Evolutionary conservation across 169 alveolate species (phyloP).

Genomic region (Plasmodium berghei): DNA sequence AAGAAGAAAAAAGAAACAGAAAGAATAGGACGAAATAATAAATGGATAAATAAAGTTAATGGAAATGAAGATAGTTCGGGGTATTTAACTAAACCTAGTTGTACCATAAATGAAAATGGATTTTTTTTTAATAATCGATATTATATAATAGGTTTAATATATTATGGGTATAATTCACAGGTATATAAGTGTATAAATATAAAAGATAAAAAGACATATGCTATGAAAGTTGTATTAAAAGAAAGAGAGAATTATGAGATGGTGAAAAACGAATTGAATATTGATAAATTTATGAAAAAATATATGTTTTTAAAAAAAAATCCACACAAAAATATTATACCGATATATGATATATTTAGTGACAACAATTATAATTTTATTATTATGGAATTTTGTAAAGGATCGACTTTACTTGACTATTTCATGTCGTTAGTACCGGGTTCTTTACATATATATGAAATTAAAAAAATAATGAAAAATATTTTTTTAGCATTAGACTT

Average conservation of each 20-base stretch:
- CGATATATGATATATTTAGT: constrained; percentile 58
- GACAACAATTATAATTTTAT: constrained; percentile 24
- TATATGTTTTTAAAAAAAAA: constrained; percentile 46
- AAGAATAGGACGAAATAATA: neutral
- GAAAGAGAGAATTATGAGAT: constrained; percentile 6
- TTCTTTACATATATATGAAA: constrained; percentile 47
- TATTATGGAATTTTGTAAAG: constrained; percentile 69
- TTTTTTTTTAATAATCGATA: constrained; percentile 10
- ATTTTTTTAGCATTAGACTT: constrained; percentile 79
- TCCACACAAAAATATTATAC: constrained; percentile 51
- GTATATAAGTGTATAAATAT: constrained; percentile 64
- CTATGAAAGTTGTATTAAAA: constrained; percentile 57
- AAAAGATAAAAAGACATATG: constrained; percentile 36
- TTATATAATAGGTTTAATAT: constrained; percentile 38
- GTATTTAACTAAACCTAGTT: neutral
- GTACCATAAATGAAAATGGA: neutral
- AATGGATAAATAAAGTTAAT: neutral
- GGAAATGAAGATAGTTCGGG: neutral
- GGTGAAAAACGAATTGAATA: constrained; percentile 1
- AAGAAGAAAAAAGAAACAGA: neutral
- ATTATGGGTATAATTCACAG: constrained; percentile 73
- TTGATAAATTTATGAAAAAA: constrained; percentile 13
- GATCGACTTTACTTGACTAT: constrained; percentile 54
- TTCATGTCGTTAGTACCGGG: constrained; percentile 77
- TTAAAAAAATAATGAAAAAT: constrained; percentile 78